These are phyloP conservation scores for Perkinsus olseni DNA, from an alignment of 169 alveolate species.

Conservation along the genomic window DNA sequence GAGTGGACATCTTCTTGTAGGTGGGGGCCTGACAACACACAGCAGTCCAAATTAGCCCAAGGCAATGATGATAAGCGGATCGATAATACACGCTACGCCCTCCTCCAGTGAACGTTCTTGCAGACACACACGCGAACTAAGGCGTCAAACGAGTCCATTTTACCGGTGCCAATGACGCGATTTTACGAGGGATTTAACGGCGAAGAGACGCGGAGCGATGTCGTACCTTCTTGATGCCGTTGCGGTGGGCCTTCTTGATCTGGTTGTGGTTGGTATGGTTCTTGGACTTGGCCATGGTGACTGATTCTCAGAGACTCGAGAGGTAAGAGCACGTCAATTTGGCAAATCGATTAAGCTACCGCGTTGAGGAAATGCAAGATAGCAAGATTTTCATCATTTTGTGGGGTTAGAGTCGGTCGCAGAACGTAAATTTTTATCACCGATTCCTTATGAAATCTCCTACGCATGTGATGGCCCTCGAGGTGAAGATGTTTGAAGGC, in stretches of 20 bases:
- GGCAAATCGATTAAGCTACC: background rate
- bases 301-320: background rate
- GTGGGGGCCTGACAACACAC: background rate
- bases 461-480: background rate
- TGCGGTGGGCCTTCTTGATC: conserved; percentile 53
- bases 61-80: too few species aligned
- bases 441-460: background rate
- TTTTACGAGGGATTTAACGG: background rate
- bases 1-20: conserved; percentile 3
- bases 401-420: too few species aligned
- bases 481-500: background rate
- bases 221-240: conserved; percentile 48
- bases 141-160: background rate
- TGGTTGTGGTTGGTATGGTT: conserved; percentile 60
- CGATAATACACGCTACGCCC: too few species aligned
- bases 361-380: background rate
- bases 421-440: too few species aligned
- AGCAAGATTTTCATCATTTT: background rate
- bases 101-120: too few species aligned
- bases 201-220: background rate
- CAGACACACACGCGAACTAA: too few species aligned
- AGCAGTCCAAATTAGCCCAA: too few species aligned
- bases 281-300: conserved; percentile 55
- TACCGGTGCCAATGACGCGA: background rate
- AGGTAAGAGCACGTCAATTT: background rate